Evolutionary conservation across 2,329 filamentous ascomycete genomes (phyloP), one percentile per base, ranked within the genome.

Genomic region (Pyrenophora tritici-repentis): DNA sequence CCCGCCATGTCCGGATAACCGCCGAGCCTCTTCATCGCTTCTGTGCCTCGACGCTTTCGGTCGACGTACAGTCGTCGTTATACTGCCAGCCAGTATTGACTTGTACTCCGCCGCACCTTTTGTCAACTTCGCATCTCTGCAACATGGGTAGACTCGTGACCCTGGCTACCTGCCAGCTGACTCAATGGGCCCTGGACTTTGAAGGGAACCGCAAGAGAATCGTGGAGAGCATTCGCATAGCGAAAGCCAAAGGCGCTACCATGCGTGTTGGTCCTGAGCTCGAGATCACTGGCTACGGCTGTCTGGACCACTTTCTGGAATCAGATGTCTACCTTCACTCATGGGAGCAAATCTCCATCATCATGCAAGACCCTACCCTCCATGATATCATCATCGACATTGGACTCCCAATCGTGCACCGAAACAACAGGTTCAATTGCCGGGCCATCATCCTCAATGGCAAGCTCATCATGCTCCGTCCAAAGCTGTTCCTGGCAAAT

Each of bases 401-500:
- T 32, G 62, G 63, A 20, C 62, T 64, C 57, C 79, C 26, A 0
- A 78, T 90, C 38, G 75, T 78, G 34, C 86, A 89, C 65, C 74
- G 82, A 35, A 85, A 85, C 61, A 78, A 82, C 44, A 78, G 81
- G 47, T 90, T 85, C 74, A 90, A 68, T 69, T 43, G 43, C 59
- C 78, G 88, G 18, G 77, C 87, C n/a, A 81, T 89, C 55, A 77
- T 78, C 53, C 78, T 85, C 42, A 82, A 91, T 59, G 81, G 83
- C 42, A 84, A 86, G 73, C 86, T 92, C 16, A 73, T 91, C 14
- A 77, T 87, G 51, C 87, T 94, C 50, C 79, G 88, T 9, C 88
- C 88, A 0, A 91, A 91, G 72, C 78, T 89, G 56, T 86, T 79
- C 62, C 79, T 91, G 5, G 87, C 87, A 40, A 87, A 88, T 53